Conservation (phyloP, 495 filamentous ascomycete species). For the Achaetomiella virescens region DNA sequence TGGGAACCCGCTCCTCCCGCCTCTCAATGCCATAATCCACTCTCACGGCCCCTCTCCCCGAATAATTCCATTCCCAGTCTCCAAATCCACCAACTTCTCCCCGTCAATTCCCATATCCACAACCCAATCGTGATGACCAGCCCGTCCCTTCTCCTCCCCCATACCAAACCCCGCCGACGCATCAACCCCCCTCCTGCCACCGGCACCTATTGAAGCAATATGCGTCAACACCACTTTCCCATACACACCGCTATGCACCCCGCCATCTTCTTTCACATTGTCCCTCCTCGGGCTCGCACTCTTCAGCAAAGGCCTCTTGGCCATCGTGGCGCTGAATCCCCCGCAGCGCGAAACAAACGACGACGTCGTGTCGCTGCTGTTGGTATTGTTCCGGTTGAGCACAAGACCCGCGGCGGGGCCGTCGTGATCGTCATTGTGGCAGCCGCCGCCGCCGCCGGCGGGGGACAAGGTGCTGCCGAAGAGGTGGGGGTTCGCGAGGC, state of each 20-base stretch:
- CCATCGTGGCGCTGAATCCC: background rate
- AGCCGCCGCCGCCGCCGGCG: background rate
- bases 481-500: conserved; percentile 25
- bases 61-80: background rate
- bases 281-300: background rate
- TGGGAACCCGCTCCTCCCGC: conserved; percentile 1
- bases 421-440: background rate
- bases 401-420: background rate
- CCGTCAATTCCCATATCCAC: background rate
- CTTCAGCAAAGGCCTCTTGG: background rate
- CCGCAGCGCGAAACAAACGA: background rate
- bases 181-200: too few species aligned
- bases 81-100: background rate
- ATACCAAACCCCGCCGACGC: too few species aligned
- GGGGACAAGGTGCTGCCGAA: conserved; percentile 1
- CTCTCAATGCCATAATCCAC: conserved; percentile 8
- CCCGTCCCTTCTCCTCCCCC: background rate
- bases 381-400: background rate
- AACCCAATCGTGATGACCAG: background rate
- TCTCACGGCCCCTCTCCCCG: background rate
- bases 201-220: too few species aligned
- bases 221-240: background rate
- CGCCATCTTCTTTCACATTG: background rate
- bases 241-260: background rate
- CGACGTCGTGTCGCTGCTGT: background rate